Conservation (phyloP, 2,329 filamentous ascomycete genomes). For the Raffaelea ambrosiae region DNA sequence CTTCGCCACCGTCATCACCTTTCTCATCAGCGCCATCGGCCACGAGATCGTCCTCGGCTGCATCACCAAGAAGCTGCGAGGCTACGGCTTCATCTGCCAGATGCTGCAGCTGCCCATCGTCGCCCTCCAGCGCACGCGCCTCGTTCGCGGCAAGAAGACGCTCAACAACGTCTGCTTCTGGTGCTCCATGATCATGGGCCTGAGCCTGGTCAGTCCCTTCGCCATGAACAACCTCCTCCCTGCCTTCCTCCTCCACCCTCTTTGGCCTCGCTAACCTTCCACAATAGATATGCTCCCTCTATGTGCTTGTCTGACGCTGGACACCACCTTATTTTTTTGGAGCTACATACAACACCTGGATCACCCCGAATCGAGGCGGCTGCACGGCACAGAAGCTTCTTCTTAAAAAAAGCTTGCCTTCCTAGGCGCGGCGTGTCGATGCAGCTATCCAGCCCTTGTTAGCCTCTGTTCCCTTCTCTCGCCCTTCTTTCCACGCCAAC, state of each 20-base stretch:
- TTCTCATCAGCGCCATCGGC: slow-evolving; percentile 78
- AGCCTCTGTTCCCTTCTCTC: no score
- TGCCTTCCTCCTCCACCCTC: slow-evolving; percentile 5
- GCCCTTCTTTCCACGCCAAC: no score
- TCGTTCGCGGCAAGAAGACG: slow-evolving; percentile 64
- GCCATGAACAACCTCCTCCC: slow-evolving; percentile 1
- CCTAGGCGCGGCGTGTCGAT: no score
- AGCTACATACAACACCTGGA: not conserved
- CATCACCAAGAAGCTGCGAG: slow-evolving; percentile 92
- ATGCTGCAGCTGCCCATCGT: slow-evolving; percentile 96
- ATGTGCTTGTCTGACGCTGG: slow-evolving; percentile 38
- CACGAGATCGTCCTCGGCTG: slow-evolving; percentile 97
- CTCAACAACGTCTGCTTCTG: slow-evolving; percentile 88
- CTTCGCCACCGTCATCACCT: slow-evolving; percentile 80
- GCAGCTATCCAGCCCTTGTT: no score
- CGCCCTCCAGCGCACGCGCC: slow-evolving; percentile 74
- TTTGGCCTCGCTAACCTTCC: slow-evolving; percentile 13
- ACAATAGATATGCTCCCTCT: slow-evolving; percentile 45
- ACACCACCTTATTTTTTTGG: not conserved
- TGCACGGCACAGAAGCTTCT: no score
- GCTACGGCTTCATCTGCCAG: slow-evolving; percentile 89
- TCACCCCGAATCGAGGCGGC: no score
- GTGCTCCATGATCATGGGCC: slow-evolving; percentile 81
- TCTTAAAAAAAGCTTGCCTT: no score
- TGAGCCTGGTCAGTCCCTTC: slow-evolving; percentile 68